These are phyloP conservation scores for Rhizoclosmatium globosum DNA, from an alignment of 192 early-diverging fungal species.

Conservation along the genomic window DNA sequence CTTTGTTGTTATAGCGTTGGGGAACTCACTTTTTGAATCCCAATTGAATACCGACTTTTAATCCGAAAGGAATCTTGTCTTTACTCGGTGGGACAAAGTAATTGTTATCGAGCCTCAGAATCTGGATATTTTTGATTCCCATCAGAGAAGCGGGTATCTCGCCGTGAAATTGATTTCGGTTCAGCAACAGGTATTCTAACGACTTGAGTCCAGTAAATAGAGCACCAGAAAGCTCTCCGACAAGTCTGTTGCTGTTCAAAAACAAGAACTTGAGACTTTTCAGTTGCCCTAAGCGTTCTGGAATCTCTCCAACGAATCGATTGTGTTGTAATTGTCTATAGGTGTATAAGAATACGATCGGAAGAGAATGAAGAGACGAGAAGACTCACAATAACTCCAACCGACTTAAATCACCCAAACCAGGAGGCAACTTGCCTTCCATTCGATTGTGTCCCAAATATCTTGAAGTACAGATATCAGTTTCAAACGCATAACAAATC, in stretches of 20 bases:
- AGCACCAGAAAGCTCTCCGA: conserved; percentile 6
- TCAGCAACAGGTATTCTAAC: conserved; percentile 28
- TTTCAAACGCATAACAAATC: background rate
- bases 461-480: background rate
- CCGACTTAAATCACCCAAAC: background rate
- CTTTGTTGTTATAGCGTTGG: background rate
- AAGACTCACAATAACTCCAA: conserved; percentile 18
- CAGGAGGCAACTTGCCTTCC: conserved; percentile 6
- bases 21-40: conserved; percentile 32
- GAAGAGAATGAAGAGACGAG: background rate
- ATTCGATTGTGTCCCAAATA: conserved; percentile 24
- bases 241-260: conserved; percentile 22
- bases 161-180: conserved; percentile 30
- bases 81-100: conserved; percentile 14
- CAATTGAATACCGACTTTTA: conserved; percentile 26
- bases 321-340: conserved; percentile 28
- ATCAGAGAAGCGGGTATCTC: conserved; percentile 9
- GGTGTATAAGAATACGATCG: background rate
- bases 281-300: conserved; percentile 1
- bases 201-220: conserved; percentile 15
- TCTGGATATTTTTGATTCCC: conserved; percentile 12
- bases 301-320: conserved; percentile 10
- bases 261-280: conserved; percentile 28
- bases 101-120: conserved; percentile 33
- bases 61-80: conserved; percentile 19